phyloP scores from a whole-genome alignment of 495 filamentous ascomycete species.

The Trichoderma erinaceum region DNA sequence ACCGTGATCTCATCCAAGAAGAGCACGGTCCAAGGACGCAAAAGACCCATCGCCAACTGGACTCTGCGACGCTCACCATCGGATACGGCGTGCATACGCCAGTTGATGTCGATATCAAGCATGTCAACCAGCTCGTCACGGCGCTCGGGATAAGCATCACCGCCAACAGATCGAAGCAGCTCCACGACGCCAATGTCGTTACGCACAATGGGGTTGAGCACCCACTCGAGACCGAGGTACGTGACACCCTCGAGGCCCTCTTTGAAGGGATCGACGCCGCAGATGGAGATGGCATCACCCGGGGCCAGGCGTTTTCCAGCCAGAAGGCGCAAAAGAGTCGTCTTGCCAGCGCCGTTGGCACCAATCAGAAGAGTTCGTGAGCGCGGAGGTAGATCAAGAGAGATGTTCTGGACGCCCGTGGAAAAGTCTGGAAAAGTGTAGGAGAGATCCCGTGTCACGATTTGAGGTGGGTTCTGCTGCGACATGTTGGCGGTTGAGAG shows the following conservation, averaged over 20 bases:
- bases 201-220: conserved; percentile 92
- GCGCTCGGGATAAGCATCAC: conserved; percentile 70
- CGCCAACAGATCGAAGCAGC: conserved; percentile 78
- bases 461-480: conserved; percentile 25
- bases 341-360: conserved; percentile 97
- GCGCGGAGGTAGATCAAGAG: conserved; percentile 67
- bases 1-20: conserved; percentile 97
- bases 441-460: conserved; percentile 67
- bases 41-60: conserved; percentile 90
- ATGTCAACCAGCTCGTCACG: conserved; percentile 81
- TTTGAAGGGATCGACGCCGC: conserved; percentile 84
- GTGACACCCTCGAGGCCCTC: conserved; percentile 84
- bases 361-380: conserved; percentile 91
- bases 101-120: conserved; percentile 83
- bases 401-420: conserved; percentile 62
- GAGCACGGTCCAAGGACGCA: conserved; percentile 87
- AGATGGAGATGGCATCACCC: conserved; percentile 59
- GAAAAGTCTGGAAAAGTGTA: conserved; percentile 85
- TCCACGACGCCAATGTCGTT: conserved; percentile 89
- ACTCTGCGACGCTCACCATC: conserved; percentile 90
- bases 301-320: conserved; percentile 94
- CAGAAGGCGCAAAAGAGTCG: conserved; percentile 77
- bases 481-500: not conserved
- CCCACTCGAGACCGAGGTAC: conserved; percentile 97
- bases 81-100: conserved; percentile 91